Evolutionary conservation across 2,329 filamentous ascomycete species (phyloP).

Genomic region (Ceratocystis colombiana): DNA sequence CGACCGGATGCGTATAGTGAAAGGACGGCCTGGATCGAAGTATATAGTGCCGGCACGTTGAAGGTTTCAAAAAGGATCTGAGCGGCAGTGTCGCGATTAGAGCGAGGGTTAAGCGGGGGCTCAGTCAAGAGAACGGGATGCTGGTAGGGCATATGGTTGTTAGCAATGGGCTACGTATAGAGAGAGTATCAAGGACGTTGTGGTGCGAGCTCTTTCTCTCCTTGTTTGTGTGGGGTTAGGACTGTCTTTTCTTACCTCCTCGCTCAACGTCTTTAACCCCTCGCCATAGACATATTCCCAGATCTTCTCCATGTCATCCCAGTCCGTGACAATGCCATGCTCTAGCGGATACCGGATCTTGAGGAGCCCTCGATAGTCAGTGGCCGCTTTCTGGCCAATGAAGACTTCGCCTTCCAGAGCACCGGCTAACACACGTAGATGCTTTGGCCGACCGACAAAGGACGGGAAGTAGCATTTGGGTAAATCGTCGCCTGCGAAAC

Average conservation of each 20-base stretch:
- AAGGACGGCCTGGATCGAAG: conserved; percentile 91
- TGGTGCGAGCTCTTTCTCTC: background rate
- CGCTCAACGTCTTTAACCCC: conserved; percentile 89
- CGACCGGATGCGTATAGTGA: conserved; percentile 92
- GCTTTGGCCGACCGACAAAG: conserved; percentile 92
- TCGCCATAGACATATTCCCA: conserved; percentile 98
- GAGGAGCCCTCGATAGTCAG: conserved; percentile 79
- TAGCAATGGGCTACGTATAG: too few species aligned
- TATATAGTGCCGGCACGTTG: conserved; percentile 93
- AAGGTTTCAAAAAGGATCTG: conserved; percentile 98
- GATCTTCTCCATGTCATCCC: conserved; percentile 99
- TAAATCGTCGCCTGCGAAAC: conserved; percentile 89
- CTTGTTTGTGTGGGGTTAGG: background rate
- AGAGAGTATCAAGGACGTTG: background rate
- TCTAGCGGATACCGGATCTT: conserved; percentile 95
- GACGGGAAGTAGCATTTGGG: conserved; percentile 97
- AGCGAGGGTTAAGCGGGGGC: conserved; percentile 85
- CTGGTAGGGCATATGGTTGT: conserved; percentile 37
- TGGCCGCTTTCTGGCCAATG: conserved; percentile 79
- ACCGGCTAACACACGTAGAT: conserved; percentile 87
- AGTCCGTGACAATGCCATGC: conserved; percentile 97
- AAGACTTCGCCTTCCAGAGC: conserved; percentile 95
- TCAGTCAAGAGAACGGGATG: conserved; percentile 95
- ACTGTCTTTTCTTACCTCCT: conserved; percentile 60
- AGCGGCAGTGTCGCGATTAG: conserved; percentile 90